phyloP scores from a whole-genome alignment of 257 asterid genomes.

The Solanum okadae region DNA sequence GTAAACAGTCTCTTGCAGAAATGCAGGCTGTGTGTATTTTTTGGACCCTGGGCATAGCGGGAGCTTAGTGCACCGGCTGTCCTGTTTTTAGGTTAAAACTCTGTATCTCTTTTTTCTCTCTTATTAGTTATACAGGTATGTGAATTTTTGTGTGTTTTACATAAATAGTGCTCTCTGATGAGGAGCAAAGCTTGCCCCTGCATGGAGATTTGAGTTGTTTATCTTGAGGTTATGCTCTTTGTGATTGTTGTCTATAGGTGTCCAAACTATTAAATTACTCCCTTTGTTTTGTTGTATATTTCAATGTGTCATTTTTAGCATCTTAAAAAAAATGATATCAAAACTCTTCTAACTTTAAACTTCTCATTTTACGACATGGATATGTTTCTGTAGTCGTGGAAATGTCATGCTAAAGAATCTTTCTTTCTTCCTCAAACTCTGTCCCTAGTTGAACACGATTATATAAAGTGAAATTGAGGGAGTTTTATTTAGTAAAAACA shows the following conservation, averaged over 20 bases:
- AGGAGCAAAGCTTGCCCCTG: background rate
- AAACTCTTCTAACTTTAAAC: background rate
- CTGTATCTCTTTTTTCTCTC: background rate
- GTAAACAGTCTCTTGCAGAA: background rate
- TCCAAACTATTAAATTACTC: background rate
- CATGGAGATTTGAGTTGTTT: background rate
- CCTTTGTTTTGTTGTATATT: background rate
- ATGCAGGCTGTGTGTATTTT: background rate
- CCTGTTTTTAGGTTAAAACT: background rate
- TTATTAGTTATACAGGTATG: background rate
- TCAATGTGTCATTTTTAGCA: too few species aligned
- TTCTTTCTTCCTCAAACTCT: background rate
- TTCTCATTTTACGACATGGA: background rate
- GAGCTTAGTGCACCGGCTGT: background rate
- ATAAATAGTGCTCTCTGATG: background rate
- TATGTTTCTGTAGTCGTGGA: background rate
- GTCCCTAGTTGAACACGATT: accelerated
- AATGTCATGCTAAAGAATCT: background rate
- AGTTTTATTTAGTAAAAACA: background rate
- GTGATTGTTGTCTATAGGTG: background rate
- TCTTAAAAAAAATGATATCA: background rate
- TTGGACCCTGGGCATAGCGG: background rate
- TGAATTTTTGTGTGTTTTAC: background rate
- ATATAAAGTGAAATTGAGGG: background rate
- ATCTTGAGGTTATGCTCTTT: background rate